A percentile compares a stretch with the other conserved stretches of the same genome.
phyloP scores from a whole-genome alignment of 805 yeast species.

The Sugiyamaella qingdaonensis region DNA sequence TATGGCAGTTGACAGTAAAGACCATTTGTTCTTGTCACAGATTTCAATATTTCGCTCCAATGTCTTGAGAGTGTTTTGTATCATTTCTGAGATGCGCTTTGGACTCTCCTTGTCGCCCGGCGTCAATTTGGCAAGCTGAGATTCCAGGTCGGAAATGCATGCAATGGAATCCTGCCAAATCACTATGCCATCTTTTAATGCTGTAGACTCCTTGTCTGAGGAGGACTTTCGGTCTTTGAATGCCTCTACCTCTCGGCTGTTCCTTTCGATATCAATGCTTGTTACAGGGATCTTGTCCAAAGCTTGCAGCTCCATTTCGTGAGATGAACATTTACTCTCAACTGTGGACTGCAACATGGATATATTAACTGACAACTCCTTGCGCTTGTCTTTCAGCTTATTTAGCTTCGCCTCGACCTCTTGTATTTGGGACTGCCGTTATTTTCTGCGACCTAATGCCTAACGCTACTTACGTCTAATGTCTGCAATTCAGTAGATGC shows the following conservation, averaged over 20 bases:
- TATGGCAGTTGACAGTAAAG: constrained; percentile 28
- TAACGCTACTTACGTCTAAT: constrained; percentile 5
- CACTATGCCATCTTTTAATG: constrained; percentile 17
- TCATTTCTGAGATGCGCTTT: constrained; percentile 18
- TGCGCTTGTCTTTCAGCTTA: constrained; percentile 11
- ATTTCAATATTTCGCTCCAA: constrained; percentile 15
- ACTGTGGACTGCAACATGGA: constrained; percentile 8
- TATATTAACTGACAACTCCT: constrained; percentile 5
- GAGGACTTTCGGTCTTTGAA: constrained; percentile 7
- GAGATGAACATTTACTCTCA: constrained; percentile 12
- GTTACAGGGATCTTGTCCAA: constrained; percentile 3
- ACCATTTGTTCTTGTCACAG: constrained; percentile 26
- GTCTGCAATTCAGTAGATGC: constrained; percentile 10
- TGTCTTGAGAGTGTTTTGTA: constrained; percentile 9
- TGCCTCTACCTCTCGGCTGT: constrained; percentile 10
- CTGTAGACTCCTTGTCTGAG: constrained; percentile 14
- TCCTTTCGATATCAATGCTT: constrained; percentile 14
- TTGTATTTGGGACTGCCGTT: constrained; percentile 15
- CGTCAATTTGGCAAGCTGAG: constrained; percentile 13
- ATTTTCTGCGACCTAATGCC: not conserved
- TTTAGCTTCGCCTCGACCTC: constrained; percentile 16
- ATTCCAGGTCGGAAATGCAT: constrained; percentile 20
- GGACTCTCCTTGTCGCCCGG: constrained; percentile 13
- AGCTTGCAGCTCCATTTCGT: constrained; percentile 7
- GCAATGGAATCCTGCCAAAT: constrained; percentile 19